Evolutionary conservation across 1,139 yeast genomes (phyloP).

Genomic region (Pichia sp.): DNA sequence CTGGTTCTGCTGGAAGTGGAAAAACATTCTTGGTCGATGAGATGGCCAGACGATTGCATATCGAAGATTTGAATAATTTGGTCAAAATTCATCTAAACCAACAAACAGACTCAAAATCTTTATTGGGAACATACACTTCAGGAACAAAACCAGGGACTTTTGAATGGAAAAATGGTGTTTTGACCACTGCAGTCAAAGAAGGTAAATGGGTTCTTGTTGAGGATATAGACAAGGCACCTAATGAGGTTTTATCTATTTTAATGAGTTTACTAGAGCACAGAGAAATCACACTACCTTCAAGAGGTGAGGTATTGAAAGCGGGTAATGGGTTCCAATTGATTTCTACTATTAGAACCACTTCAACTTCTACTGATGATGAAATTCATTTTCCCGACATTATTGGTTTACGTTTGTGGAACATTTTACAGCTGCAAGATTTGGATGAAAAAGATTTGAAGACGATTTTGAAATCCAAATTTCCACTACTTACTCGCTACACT

Average conservation of each 20-base stretch:
- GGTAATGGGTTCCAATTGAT: conserved; percentile 83
- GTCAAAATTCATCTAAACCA: conserved; percentile 93
- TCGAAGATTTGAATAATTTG: conserved; percentile 54
- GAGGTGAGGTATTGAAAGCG: conserved; percentile 85
- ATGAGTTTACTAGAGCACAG: conserved; percentile 81
- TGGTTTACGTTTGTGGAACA: conserved; percentile 78
- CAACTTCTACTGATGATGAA: conserved; percentile 17
- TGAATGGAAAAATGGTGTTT: conserved; percentile 92
- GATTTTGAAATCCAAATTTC: conserved; percentile 58
- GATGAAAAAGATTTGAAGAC: conserved; percentile 51
- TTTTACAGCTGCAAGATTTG: conserved; percentile 52
- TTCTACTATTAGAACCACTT: conserved; percentile 59
- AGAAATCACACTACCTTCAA: conserved; percentile 79
- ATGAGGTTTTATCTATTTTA: conserved; percentile 89
- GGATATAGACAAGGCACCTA: conserved; percentile 95
- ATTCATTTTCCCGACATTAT: conserved; percentile 61
- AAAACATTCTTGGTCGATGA: conserved; percentile 83
- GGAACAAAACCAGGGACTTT: conserved; percentile 94
- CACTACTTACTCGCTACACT: conserved; percentile 51
- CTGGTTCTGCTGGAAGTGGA: conserved; percentile 87
- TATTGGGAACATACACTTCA: conserved; percentile 89
- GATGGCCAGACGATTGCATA: conserved; percentile 49
- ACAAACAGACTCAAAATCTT: conserved; percentile 90
- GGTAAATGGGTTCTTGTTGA: conserved; percentile 96
- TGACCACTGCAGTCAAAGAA: conserved; percentile 86